Evolutionary conservation across 768 basidiomycete genomes (phyloP).

Genomic region (Mycena chlorophos): DNA sequence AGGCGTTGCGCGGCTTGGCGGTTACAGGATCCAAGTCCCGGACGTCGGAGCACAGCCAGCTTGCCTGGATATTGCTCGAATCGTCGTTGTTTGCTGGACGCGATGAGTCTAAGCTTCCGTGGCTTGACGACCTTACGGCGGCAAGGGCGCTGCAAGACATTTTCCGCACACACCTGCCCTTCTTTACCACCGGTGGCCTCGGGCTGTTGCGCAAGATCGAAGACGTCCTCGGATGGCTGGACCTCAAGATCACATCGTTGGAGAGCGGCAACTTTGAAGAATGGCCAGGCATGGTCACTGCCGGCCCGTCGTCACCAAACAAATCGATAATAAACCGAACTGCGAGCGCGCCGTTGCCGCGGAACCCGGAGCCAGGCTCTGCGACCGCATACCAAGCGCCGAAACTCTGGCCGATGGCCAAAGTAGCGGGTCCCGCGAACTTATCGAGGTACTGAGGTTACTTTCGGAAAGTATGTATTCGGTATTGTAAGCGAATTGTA

Average conservation of each 20-base stretch:
- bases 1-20: conserved; percentile 7
- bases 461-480: background rate
- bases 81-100: conserved; percentile 6
- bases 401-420: background rate
- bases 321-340: background rate
- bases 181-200: background rate
- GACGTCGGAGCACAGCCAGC: background rate
- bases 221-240: conserved; percentile 17
- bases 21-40: too few relatives aligned
- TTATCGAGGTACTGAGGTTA: background rate
- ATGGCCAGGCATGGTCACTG: background rate
- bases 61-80: conserved; percentile 4
- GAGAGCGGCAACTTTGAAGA: background rate
- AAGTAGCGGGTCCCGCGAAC: background rate
- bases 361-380: too few relatives aligned
- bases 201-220: conserved; percentile 6
- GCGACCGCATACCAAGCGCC: too few relatives aligned
- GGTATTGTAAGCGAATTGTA: too few relatives aligned
- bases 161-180: background rate
- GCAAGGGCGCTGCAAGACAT: background rate
- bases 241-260: background rate
- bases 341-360: too few relatives aligned
- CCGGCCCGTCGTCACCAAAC: background rate
- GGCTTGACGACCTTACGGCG: conserved; percentile 12
- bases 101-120: conserved; percentile 10